phyloP scores from a whole-genome alignment of 805 yeast species.

The Saccharomycopsis schoenii region DNA sequence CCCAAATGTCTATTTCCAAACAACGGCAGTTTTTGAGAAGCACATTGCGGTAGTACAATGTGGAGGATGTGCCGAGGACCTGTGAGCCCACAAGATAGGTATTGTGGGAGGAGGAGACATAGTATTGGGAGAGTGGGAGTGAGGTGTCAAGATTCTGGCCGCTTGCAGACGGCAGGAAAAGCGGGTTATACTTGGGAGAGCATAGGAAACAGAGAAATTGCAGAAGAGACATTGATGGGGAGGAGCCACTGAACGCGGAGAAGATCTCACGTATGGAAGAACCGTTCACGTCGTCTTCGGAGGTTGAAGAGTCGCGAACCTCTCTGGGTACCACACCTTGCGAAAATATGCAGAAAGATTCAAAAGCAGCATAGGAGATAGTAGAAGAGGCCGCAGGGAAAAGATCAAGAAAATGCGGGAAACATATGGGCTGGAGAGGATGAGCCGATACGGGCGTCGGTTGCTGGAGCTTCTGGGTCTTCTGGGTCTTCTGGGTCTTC shows the following conservation, averaged over 20 bases:
- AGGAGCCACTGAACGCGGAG: background rate
- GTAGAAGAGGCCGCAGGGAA: background rate
- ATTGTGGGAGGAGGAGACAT: conserved; percentile 88
- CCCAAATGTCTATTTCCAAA: conserved; percentile 95
- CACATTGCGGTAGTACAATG: conserved; percentile 81
- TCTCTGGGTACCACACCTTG: background rate
- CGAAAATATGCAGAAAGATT: background rate
- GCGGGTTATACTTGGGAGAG: background rate
- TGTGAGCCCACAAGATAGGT: conserved; percentile 87
- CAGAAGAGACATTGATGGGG: background rate
- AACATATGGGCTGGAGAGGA: background rate
- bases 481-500: background rate
- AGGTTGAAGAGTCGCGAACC: background rate
- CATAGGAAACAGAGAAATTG: background rate
- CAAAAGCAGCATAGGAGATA: background rate
- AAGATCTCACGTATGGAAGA: background rate
- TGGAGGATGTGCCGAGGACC: conserved; percentile 75
- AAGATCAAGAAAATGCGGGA: background rate
- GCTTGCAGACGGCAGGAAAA: background rate
- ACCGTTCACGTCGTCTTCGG: background rate
- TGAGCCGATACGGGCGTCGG: background rate
- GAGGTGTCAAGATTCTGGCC: conserved; percentile 19
- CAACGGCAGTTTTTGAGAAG: conserved; percentile 90
- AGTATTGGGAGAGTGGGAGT: conserved; percentile 75
- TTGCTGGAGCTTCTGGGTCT: background rate